A percentile compares a stretch with the other conserved stretches of the same genome.
Conservation (phyloP, 345 rosid species). For the Hibiscus mutabilis region DNA sequence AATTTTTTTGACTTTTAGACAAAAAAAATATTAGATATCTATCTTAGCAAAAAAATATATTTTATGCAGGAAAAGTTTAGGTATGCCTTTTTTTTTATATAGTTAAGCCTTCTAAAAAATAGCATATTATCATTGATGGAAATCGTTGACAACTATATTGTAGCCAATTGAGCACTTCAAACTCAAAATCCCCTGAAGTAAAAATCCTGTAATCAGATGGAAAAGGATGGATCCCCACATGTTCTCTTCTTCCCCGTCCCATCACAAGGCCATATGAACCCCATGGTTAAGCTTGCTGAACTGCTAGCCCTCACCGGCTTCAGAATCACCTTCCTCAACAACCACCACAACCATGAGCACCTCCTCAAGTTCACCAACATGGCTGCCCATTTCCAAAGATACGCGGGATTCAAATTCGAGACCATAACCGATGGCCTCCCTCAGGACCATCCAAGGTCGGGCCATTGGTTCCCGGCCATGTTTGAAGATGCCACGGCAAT, state of each 20-base stretch:
- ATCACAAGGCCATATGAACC: conserved; percentile 56
- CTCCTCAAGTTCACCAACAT: conserved; percentile 19
- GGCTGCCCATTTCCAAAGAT: conserved; percentile 28
- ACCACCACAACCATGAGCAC: conserved; percentile 26
- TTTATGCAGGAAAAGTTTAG: too few species aligned
- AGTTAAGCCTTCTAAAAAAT: too few species aligned
- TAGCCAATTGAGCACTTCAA: neutral
- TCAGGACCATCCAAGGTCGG: conserved; percentile 17
- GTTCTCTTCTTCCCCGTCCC: conserved; percentile 58
- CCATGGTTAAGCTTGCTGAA: conserved; percentile 65
- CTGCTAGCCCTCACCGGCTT: conserved; percentile 39
- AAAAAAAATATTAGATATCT: too few species aligned
- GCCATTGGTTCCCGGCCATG: conserved; percentile 10
- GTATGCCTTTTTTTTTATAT: too few species aligned
- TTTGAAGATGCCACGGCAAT: conserved; percentile 5
- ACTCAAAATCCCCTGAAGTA: neutral
- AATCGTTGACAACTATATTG: conserved; percentile 13
- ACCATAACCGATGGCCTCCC: conserved; percentile 32
- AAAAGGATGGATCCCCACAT: neutral
- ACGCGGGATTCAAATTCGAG: conserved; percentile 26
- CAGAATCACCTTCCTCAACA: conserved; percentile 49
- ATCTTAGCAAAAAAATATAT: too few species aligned
- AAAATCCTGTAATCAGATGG: neutral
- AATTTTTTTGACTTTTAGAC: too few species aligned
- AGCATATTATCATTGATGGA: too few species aligned